Evolutionary conservation across 331 rosid genomes (phyloP), one percentile per base, ranked within the genome.

Genomic region (Dryas integrifolia): DNA sequence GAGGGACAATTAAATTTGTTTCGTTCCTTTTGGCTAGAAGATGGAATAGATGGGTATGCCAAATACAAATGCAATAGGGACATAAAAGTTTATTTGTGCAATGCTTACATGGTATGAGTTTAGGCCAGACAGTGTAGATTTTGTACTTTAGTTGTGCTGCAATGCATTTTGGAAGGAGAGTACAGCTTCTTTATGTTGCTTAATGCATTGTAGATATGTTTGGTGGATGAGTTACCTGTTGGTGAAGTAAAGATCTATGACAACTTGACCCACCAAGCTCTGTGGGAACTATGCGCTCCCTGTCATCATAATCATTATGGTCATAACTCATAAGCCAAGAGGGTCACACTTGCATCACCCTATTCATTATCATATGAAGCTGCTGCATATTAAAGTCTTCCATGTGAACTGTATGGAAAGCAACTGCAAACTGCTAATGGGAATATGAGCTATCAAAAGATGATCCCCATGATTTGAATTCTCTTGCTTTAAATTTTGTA

Each of bases 401-500:
- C 81, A 77, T 11, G 45, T 38, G 69, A 55, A 55, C 11, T 47
- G 67, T 48, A 14, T 76, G 24, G 63, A 55, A 64, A 60, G 67
- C 45, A 60, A 72, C 15, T 38, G n/a, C 41, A 61, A 51, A 50
- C 5, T 9, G 16, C 12, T 18, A 11, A 16, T 47, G 11, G 18
- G 51, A 11, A 11, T 18, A 47, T 16, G 65, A 56, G 65, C 15
- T 46, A 52, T 10, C 21, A 48, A 15, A 58, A 38, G 61, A 46
- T 16, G 73, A 57, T 68, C 58, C 11, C 26, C 69, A n/a, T 66
- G 66, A 58, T 38, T 58, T 26, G 56, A 26, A 46, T 30, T 46
- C 53, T 56, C 44, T 8, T 14, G 30, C 59, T 51, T 58, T 24
- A 9, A 52, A 14, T 43, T 14, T 47, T 21, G n/a, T 47, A 56